Base-by-base conservation (phyloP, 257 asterid species). In the Osmanthus fragrans region DNA sequence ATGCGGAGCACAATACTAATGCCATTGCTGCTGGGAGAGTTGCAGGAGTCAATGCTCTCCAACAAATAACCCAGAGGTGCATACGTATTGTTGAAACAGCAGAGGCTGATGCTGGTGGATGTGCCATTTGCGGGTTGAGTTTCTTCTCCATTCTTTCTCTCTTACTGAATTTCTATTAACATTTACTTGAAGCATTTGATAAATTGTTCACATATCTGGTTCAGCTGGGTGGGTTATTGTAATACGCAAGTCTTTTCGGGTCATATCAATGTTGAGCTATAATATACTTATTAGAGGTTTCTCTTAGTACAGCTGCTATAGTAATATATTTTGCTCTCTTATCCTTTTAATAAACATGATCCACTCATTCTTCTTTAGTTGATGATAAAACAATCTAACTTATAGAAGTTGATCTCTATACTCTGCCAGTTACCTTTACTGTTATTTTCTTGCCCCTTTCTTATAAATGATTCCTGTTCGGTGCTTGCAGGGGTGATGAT, bases 21-120 rank as follows among this genome's bases (percentile, higher is more conserved):
- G 98, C 98, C 51, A 77, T 88, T 49, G 99, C 98, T 77, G 98
- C 98, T 83, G 99, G 99, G 73, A 83, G 97, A 82, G 87, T 90
- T 66, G 90, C 92, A 54, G 99, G 97, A 25, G 78, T 77, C 77
- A 93, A 96, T 84, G 91, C 97, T 63, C 77, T 93, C 4, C 94
- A 89, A 47, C 95, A 93, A 72, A 89, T 96, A 77, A 89, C 86
- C 25, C 86, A 73, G 77, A 91, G 97, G 8, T 90, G 98, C 80
- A 88, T 91, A 66, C 96, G 97, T 11, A 87, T 93, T 73, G 73
- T 90, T 77, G 97, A 86, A 73, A 80, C 89, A 75, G 36, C 81
- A 39, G 89, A 87, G 42, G 73, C 90, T 70, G 93, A 84, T 25
- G 85, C 85, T 40, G 91, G 95, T 71, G 97, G 96, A 76, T 96